Evolutionary conservation across 305 asterid species (phyloP).

Genomic region (Caryopteris hybrid): DNA sequence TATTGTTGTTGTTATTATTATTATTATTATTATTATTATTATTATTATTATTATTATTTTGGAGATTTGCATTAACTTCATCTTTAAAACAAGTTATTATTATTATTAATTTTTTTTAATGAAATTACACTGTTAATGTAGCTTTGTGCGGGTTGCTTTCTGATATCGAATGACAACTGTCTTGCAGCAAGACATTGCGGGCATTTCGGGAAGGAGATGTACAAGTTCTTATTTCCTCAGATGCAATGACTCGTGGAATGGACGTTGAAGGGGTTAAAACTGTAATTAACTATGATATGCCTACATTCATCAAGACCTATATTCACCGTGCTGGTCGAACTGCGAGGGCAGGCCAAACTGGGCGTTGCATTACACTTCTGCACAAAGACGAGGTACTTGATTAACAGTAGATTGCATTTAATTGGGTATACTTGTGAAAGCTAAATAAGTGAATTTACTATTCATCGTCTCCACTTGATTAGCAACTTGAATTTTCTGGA

Average conservation of each 20-base stretch:
- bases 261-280: slow-evolving; percentile 83
- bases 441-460: background rate
- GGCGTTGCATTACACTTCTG: slow-evolving; percentile 73
- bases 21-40: no score
- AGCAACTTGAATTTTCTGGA: background rate
- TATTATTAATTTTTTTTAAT: no score
- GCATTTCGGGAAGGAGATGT: slow-evolving; percentile 67
- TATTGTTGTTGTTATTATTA: no score
- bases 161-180: slow-evolving; percentile 14
- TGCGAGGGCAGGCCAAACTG: slow-evolving; percentile 85
- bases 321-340: slow-evolving; percentile 95
- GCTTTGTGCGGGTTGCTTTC: background rate
- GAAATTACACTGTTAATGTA: no score
- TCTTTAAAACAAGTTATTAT: no score
- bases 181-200: slow-evolving; percentile 63
- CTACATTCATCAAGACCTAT: slow-evolving; percentile 63
- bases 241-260: slow-evolving; percentile 94
- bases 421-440: no score
- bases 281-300: slow-evolving; percentile 86
- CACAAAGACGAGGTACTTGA: slow-evolving; percentile 63
- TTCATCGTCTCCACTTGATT: background rate
- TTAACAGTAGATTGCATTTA: background rate
- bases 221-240: slow-evolving; percentile 76
- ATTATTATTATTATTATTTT: no score
- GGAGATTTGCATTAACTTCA: no score